A percentile compares a stretch with the other conserved stretches of the same genome.
Evolutionary conservation across 306 rosid species (phyloP).

Genomic region (Ormosia emarginata): DNA sequence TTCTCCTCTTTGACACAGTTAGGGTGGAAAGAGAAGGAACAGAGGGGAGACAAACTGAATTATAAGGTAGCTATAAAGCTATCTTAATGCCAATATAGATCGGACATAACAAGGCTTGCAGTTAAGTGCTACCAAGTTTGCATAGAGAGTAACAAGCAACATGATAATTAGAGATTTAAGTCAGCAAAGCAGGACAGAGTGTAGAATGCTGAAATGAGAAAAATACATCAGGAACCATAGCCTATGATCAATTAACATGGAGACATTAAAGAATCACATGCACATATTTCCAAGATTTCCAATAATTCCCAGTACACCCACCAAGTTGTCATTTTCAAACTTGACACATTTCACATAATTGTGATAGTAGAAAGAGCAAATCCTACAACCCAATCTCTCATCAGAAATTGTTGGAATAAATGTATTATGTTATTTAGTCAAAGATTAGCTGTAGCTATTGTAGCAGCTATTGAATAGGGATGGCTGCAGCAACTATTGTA

Average conservation of each 20-base stretch:
- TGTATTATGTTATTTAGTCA: too few relatives aligned
- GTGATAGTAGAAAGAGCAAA: slow-evolving; percentile 17
- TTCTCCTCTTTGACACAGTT: neutral
- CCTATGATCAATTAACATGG: neutral
- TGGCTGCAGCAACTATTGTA: too few relatives aligned
- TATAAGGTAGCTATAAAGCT: neutral
- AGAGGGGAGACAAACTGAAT: neutral
- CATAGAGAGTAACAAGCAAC: neutral
- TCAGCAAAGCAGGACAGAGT: neutral
- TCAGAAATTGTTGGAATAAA: too few relatives aligned
- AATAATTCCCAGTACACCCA: neutral
- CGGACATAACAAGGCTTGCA: neutral
- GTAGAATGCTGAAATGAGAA: slow-evolving; percentile 11
- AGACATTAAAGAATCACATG: neutral
- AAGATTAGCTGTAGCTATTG: too few relatives aligned
- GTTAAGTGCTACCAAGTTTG: neutral
- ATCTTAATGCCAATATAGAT: neutral
- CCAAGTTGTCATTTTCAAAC: slow-evolving; percentile 4
- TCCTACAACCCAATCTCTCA: neutral
- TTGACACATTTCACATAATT: neutral
- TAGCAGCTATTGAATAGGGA: too few relatives aligned
- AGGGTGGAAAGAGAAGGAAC: neutral
- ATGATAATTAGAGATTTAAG: slow-evolving; percentile 1
- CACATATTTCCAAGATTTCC: neutral
- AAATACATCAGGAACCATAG: neutral